These are phyloP conservation scores for Bacidia rubella DNA, from an alignment of 495 filamentous ascomycete genomes.

Conservation along the genomic window DNA sequence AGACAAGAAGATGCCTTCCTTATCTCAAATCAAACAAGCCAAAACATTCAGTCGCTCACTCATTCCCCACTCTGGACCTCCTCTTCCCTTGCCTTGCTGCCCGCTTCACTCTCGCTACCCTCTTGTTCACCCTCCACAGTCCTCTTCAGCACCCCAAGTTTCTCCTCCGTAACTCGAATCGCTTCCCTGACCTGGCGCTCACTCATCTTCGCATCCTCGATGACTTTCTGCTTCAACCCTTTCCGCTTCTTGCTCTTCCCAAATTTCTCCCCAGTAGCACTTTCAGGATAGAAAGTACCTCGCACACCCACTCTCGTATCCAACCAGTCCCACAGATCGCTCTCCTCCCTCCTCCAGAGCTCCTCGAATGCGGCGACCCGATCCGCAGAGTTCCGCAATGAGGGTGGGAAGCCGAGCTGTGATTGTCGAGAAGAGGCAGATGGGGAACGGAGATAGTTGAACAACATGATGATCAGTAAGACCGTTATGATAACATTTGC, in stretches of 20 bases:
- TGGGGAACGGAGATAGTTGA: constrained; percentile 42
- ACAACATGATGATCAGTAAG: constrained; percentile 43
- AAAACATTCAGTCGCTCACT: not conserved
- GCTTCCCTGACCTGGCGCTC: constrained; percentile 74
- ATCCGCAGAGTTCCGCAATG: constrained; percentile 35
- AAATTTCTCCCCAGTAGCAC: not conserved
- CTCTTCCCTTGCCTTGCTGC: not conserved
- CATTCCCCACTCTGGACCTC: not conserved
- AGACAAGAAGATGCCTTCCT: not conserved
- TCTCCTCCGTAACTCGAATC: constrained; percentile 72
- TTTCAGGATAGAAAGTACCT: constrained; percentile 30
- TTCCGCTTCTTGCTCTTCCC: constrained; percentile 15
- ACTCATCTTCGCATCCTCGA: constrained; percentile 59
- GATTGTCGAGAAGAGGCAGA: constrained; percentile 16
- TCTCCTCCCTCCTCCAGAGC: constrained; percentile 83
- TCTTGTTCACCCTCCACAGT: constrained; percentile 48
- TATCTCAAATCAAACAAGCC: not conserved
- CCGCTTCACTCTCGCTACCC: not conserved
- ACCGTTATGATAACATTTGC: constrained; percentile 50
- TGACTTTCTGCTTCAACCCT: constrained; percentile 27
- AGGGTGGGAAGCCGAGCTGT: constrained; percentile 12
- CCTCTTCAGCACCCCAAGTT: constrained; percentile 57
- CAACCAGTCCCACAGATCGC: constrained; percentile 89
- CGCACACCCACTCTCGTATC: constrained; percentile 75
- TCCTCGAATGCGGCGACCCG: constrained; percentile 79